These are phyloP conservation scores for bread wheat (Triticum aestivum) DNA, from an alignment of 176 grass and related monocot genomes.

Conservation along the genomic window DNA sequence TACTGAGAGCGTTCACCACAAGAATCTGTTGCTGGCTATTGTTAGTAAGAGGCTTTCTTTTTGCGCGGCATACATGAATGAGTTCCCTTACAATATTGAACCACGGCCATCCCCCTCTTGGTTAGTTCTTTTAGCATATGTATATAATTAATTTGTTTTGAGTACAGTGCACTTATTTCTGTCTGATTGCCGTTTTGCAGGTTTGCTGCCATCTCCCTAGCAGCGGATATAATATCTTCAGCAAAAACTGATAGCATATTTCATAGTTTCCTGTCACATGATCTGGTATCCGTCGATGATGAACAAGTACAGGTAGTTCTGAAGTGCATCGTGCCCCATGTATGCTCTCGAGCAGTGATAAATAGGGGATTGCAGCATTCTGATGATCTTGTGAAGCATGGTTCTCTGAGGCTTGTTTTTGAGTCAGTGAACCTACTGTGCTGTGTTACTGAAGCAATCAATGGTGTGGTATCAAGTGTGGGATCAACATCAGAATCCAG, in stretches of 20 bases:
- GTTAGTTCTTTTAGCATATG: conserved; percentile 49
- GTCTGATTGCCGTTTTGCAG: conserved; percentile 50
- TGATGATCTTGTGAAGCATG: conserved; percentile 83
- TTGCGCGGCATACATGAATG: conserved; percentile 78
- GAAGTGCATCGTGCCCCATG: conserved; percentile 71
- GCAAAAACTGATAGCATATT: conserved; percentile 47
- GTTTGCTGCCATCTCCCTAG: conserved; percentile 81
- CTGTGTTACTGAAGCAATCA: conserved; percentile 50
- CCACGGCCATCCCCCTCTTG: conserved; percentile 58
- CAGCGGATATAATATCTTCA: conserved; percentile 71
- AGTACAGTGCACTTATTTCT: conserved; percentile 11
- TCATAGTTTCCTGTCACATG: conserved; percentile 43
- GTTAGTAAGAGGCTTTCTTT: conserved; percentile 60
- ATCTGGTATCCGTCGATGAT: conserved; percentile 49
- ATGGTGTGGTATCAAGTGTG: conserved; percentile 31
- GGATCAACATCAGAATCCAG: conserved; percentile 16
- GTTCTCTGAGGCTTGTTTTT: conserved; percentile 66
- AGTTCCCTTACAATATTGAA: conserved; percentile 81
- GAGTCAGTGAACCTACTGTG: conserved; percentile 73
- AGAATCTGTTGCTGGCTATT: conserved; percentile 68
- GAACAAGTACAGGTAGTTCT: conserved; percentile 59
- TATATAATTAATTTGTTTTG: conserved; percentile 9
- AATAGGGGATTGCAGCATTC: conserved; percentile 92
- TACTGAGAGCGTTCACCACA: conserved; percentile 63
- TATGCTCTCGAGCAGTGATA: conserved; percentile 64